Evolutionary conservation across 768 basidiomycete genomes (phyloP).

Genomic region (Kwoniella europaea): DNA sequence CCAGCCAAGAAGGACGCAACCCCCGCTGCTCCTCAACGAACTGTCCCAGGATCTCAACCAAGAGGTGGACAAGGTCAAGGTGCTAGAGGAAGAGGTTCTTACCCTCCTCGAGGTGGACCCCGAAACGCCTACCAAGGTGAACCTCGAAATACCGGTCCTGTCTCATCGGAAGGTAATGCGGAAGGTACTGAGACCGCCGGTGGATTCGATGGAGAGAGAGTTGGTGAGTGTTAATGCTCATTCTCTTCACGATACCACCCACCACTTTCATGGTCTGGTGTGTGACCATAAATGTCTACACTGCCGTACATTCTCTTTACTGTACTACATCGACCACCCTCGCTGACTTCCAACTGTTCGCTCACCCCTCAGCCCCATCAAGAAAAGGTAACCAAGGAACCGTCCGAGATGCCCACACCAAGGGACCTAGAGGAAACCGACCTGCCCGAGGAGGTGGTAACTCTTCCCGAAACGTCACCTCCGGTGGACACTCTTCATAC

Average conservation of each 20-base stretch:
- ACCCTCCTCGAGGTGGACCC: conserved; percentile 52
- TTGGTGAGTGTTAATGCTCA: conserved; percentile 36
- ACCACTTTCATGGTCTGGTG: no score
- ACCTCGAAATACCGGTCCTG: conserved; percentile 40
- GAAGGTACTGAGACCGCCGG: conserved; percentile 51
- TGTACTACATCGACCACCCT: background rate
- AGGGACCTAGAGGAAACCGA: conserved; percentile 59
- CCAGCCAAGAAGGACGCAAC: conserved; percentile 42
- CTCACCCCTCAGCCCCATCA: conserved; percentile 33
- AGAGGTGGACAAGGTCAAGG: conserved; percentile 26
- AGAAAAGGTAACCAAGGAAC: conserved; percentile 42
- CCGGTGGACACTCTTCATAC: conserved; percentile 59
- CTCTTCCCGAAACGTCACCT: conserved; percentile 59
- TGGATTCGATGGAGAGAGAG: conserved; percentile 57
- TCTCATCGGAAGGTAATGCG: conserved; percentile 33
- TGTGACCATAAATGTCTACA: no score
- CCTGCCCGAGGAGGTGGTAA: conserved; percentile 58
- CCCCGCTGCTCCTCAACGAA: conserved; percentile 32
- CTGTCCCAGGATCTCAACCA: conserved; percentile 51
- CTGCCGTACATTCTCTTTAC: no score
- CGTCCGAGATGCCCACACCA: conserved; percentile 49
- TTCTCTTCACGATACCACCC: no score
- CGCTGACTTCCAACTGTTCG: background rate
- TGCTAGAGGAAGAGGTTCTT: conserved; percentile 42
- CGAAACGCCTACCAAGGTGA: conserved; percentile 43